Conservation (phyloP, 140 eudicot genomes). For the Erigeron philadelphicus region DNA sequence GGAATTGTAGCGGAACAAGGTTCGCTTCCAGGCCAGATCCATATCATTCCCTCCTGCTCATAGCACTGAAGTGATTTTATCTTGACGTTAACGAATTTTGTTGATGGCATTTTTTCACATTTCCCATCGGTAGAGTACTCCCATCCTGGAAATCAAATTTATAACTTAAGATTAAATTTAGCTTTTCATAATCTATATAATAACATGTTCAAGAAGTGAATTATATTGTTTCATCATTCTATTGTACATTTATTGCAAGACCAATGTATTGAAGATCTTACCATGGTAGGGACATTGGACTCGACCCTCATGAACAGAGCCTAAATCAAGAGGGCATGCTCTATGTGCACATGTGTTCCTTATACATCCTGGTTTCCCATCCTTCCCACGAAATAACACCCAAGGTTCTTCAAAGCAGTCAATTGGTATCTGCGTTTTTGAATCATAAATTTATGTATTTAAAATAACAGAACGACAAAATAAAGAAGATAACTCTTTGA, state of each 20-base stretch:
- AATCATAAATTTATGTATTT: neutral
- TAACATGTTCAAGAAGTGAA: neutral
- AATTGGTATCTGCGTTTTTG: constrained; percentile 60
- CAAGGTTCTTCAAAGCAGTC: constrained; percentile 97
- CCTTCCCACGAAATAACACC: constrained; percentile 95
- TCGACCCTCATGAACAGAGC: constrained; percentile 89
- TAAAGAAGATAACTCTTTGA: no score
- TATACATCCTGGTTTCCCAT: constrained; percentile 94
- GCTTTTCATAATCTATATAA: constrained; percentile 16
- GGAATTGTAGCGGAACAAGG: constrained; percentile 77
- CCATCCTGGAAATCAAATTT: constrained; percentile 56
- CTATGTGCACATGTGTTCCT: constrained; percentile 96
- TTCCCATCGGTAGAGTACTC: constrained; percentile 89
- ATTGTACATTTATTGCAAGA: neutral
- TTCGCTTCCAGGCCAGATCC: constrained; percentile 98
- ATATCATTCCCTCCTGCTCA: constrained; percentile 93
- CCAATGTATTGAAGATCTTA: constrained; percentile 22
- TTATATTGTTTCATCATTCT: neutral
- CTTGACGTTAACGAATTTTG: constrained; percentile 66
- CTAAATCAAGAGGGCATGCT: constrained; percentile 96
- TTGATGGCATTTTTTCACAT: constrained; percentile 98
- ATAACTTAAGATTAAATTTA: constrained; percentile 13
- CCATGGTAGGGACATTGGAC: constrained; percentile 99
- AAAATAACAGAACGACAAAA: no score
- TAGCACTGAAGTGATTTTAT: constrained; percentile 76